phyloP scores from a whole-genome alignment of 805 yeast species.

The Candida xiaguanensis region DNA sequence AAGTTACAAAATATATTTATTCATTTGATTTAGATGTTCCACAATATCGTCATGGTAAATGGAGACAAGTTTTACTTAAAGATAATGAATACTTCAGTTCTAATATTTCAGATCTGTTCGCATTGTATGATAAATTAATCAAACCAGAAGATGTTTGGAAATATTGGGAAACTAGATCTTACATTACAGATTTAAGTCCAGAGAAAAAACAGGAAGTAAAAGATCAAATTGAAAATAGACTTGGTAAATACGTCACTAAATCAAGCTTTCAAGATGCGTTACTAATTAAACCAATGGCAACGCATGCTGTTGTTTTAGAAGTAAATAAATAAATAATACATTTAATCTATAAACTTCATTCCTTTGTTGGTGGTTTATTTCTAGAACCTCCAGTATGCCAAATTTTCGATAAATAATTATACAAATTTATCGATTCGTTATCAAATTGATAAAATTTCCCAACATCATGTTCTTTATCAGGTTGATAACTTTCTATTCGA shows the following conservation, averaged over 20 bases:
- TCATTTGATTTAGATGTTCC: slow-evolving; percentile 45
- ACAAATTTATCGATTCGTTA: slow-evolving; percentile 12
- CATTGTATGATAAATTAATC: slow-evolving; percentile 25
- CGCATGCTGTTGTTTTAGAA: slow-evolving; percentile 18
- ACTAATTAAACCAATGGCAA: slow-evolving; percentile 22
- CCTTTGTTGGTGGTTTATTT: slow-evolving; percentile 4
- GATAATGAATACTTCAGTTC: slow-evolving; percentile 30
- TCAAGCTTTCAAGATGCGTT: slow-evolving; percentile 9
- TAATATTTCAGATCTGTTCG: slow-evolving; percentile 30
- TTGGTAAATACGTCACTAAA: slow-evolving; percentile 17
- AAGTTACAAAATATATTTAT: slow-evolving; percentile 31
- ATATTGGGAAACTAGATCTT: slow-evolving; percentile 55
- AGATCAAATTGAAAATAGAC: slow-evolving; percentile 24
- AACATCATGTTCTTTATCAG: slow-evolving; percentile 2
- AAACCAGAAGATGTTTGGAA: slow-evolving; percentile 37
- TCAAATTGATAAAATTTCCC: slow-evolving; percentile 10
- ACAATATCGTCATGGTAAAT: slow-evolving; percentile 48
- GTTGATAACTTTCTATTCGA: slow-evolving; percentile 17
- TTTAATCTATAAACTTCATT: background rate
- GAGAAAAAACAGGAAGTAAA: slow-evolving; percentile 31
- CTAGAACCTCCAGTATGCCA: slow-evolving; percentile 22
- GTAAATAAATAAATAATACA: slow-evolving; percentile 9
- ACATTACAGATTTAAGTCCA: slow-evolving; percentile 43
- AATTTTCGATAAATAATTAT: slow-evolving; percentile 31
- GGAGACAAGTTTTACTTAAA: slow-evolving; percentile 39